phyloP scores from a whole-genome alignment of 106 monocot genomes.

The Triglochin maritima region DNA sequence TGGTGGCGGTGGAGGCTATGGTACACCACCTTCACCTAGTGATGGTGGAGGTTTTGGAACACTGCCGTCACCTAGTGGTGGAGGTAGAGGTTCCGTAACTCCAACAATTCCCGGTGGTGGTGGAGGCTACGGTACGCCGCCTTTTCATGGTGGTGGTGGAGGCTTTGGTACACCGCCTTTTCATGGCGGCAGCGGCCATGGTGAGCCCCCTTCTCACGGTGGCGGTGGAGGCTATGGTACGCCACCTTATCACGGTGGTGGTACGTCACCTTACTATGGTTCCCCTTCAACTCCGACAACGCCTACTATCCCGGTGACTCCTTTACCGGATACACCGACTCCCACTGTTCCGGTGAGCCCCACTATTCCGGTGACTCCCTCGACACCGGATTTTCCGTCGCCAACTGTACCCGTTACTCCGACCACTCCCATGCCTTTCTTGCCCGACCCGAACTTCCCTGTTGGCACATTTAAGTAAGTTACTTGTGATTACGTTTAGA shows the following conservation, averaged over 20 bases:
- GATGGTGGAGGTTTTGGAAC: not conserved
- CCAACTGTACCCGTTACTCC: too few species aligned
- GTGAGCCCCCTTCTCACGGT: not conserved
- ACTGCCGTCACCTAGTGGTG: constrained; percentile 1
- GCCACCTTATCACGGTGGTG: not conserved
- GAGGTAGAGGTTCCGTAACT: not conserved
- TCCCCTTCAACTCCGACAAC: too few species aligned
- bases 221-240: not conserved
- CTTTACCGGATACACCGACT: too few species aligned
- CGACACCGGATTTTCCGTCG: too few species aligned
- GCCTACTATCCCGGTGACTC: too few species aligned
- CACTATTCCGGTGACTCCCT: too few species aligned
- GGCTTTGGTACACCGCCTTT: too few species aligned
- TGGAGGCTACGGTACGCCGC: not conserved
- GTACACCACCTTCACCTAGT: not conserved
- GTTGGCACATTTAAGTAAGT: too few species aligned
- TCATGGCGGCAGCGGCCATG: not conserved
- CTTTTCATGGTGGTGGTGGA: not conserved
- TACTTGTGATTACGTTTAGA: too few species aligned
- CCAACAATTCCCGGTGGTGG: not conserved
- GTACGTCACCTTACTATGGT: not conserved
- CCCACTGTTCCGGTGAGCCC: too few species aligned
- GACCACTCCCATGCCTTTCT: too few species aligned
- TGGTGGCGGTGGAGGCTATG: constrained; percentile 7
- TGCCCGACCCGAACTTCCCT: too few species aligned